A percentile compares a stretch with the other conserved stretches of the same genome.
Evolutionary conservation across 495 filamentous ascomycete species (phyloP).

Genomic region (Penicillium salamii): DNA sequence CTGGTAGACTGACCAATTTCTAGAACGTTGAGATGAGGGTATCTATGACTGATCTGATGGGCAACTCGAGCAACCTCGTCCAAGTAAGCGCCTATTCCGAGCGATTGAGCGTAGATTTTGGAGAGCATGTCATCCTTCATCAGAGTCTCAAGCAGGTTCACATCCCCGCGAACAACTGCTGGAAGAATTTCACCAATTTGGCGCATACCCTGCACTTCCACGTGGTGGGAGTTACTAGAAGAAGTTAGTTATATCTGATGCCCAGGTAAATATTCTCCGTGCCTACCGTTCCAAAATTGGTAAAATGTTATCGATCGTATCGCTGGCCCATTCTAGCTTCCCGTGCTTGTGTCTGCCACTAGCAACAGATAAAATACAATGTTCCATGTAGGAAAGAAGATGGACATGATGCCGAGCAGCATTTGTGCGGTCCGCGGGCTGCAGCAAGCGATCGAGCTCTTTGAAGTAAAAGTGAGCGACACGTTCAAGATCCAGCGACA

Average conservation of each 20-base stretch:
- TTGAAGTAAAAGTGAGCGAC: constrained; percentile 23
- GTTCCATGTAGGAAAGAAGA: constrained; percentile 12
- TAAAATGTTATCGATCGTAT: constrained; percentile 32
- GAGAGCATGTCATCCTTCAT: constrained; percentile 36
- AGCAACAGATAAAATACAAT: constrained; percentile 12
- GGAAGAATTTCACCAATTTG: constrained; percentile 37
- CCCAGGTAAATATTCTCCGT: neutral
- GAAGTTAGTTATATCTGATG: neutral
- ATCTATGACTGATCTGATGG: constrained; percentile 33
- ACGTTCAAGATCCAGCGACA: constrained; percentile 14
- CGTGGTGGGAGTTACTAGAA: constrained; percentile 11
- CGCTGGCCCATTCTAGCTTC: constrained; percentile 29
- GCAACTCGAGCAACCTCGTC: constrained; percentile 16
- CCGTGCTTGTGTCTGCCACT: constrained; percentile 14
- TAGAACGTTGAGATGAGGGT: constrained; percentile 30
- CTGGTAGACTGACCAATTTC: constrained; percentile 28
- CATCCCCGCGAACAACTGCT: constrained; percentile 36
- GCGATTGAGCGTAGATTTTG: constrained; percentile 33
- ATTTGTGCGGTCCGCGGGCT: neutral
- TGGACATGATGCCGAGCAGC: constrained; percentile 8
- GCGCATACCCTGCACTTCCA: constrained; percentile 24
- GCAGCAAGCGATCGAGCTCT: constrained; percentile 2
- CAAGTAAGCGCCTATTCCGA: constrained; percentile 14
- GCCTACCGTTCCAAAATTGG: constrained; percentile 25
- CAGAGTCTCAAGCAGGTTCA: constrained; percentile 40